Conservation (phyloP, 768 basidiomycete species). For the Lactarius indigo region DNA sequence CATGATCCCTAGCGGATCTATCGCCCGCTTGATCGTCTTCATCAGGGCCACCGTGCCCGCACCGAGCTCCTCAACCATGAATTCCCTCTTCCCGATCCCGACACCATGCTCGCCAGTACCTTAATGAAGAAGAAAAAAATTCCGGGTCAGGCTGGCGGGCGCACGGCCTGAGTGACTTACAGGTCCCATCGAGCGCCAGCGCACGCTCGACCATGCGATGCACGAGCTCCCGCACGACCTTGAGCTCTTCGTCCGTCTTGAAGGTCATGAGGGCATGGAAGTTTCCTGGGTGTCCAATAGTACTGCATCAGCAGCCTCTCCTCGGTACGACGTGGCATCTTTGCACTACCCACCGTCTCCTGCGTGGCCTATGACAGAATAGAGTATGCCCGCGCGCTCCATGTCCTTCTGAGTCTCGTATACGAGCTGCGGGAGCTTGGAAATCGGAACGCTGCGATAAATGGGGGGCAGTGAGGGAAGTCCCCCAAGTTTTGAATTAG, state of each 20-base stretch:
- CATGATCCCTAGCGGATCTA: constrained; percentile 74
- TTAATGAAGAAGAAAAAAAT: constrained; percentile 27
- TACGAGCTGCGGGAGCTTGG: constrained; percentile 60
- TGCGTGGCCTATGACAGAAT: constrained; percentile 71
- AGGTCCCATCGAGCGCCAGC: constrained; percentile 70
- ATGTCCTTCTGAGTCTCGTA: constrained; percentile 73
- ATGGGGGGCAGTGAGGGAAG: neutral
- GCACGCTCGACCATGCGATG: constrained; percentile 64
- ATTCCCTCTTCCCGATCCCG: constrained; percentile 79
- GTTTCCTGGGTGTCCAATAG: constrained; percentile 34
- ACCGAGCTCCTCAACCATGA: constrained; percentile 79
- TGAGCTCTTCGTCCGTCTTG: constrained; percentile 37
- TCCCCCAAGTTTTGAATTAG: neutral
- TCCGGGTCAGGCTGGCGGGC: neutral
- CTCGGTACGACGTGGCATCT: neutral
- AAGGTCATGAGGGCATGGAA: constrained; percentile 41
- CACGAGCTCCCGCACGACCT: constrained; percentile 37
- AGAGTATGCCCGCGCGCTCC: constrained; percentile 48
- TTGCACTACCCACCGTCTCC: constrained; percentile 57
- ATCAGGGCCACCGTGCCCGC: constrained; percentile 78
- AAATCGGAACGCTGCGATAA: constrained; percentile 51
- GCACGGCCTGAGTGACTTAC: constrained; percentile 35
- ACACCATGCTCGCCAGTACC: constrained; percentile 86
- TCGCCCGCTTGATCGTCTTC: constrained; percentile 70
- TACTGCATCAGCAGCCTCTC: neutral